These are phyloP conservation scores for Botrytis pseudocinerea DNA, from an alignment of 2,329 filamentous ascomycete species.

Conservation along the genomic window DNA sequence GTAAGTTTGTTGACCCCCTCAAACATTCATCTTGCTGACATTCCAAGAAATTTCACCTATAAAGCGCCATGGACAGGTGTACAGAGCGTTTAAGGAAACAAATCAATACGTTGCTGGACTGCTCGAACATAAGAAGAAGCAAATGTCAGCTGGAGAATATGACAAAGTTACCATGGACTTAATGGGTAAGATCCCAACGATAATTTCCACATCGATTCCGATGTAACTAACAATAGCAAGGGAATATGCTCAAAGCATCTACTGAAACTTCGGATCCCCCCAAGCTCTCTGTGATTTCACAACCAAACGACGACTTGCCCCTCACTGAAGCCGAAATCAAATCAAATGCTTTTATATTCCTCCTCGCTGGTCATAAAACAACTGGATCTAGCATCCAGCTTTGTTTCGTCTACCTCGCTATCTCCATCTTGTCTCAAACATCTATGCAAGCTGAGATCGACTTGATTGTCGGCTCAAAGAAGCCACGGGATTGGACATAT, in stretches of 20 bases:
- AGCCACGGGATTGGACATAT: conserved; percentile 30
- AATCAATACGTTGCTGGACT: conserved; percentile 54
- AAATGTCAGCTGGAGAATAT: conserved; percentile 30
- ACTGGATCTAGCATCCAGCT: conserved; percentile 40
- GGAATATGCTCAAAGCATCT: conserved; percentile 33
- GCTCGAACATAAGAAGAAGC: conserved; percentile 42
- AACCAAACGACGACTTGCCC: conserved; percentile 10
- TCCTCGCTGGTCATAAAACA: conserved; percentile 42
- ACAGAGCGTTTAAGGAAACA: conserved; percentile 49
- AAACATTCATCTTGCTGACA: background rate
- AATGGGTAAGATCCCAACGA: conserved; percentile 26
- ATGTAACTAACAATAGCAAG: conserved; percentile 3
- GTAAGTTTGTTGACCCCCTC: conserved; percentile 32
- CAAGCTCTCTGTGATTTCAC: background rate
- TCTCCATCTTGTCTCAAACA: conserved; percentile 27
- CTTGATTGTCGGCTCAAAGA: conserved; percentile 33
- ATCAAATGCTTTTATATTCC: conserved; percentile 40
- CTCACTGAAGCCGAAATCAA: conserved; percentile 38
- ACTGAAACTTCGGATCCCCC: conserved; percentile 17
- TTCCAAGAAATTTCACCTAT: conserved; percentile 41
- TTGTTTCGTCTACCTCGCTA: conserved; percentile 37
- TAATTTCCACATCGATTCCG: background rate
- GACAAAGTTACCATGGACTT: conserved; percentile 36
- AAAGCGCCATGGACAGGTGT: conserved; percentile 45
- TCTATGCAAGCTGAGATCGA: conserved; percentile 37